Evolutionary conservation across 345 rosid species (phyloP).

Genomic region (Lumnitzera littorea): DNA sequence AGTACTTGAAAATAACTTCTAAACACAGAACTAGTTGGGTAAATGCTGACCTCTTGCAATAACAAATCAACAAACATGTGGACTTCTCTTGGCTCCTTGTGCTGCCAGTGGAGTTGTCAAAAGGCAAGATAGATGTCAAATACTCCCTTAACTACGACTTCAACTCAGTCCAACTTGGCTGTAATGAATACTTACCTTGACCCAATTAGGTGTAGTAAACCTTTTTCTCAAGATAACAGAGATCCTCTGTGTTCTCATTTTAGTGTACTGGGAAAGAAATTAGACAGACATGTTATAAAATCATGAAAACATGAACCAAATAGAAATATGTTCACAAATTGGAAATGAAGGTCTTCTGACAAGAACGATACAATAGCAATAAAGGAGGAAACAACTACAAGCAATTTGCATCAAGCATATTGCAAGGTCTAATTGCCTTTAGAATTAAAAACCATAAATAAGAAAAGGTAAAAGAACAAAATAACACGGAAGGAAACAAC

Average conservation of each 20-base stretch:
- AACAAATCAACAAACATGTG: conserved; percentile 96
- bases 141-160: neutral
- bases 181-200: conserved; percentile 50
- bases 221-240: conserved; percentile 86
- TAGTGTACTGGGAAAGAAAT: conserved; percentile 51
- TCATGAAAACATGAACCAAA: neutral
- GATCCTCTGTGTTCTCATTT: conserved; percentile 72
- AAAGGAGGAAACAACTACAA: too few relatives aligned
- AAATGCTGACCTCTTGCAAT: conserved; percentile 69
- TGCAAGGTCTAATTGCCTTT: too few relatives aligned
- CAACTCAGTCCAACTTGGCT: neutral
- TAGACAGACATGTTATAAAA: neutral
- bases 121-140: neutral
- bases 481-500: too few relatives aligned
- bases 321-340: neutral
- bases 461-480: too few relatives aligned
- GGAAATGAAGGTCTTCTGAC: neutral
- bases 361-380: too few relatives aligned
- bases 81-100: conserved; percentile 98
- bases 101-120: conserved; percentile 37
- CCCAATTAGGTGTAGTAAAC: conserved; percentile 94
- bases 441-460: too few relatives aligned
- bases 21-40: neutral
- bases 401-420: too few relatives aligned
- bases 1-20: too few relatives aligned